Percentiles rank a stretch among this genome's conserved stretches.
Conservation (phyloP, 2,329 filamentous ascomycete genomes). For the Macrophomina phaseolina region DNA sequence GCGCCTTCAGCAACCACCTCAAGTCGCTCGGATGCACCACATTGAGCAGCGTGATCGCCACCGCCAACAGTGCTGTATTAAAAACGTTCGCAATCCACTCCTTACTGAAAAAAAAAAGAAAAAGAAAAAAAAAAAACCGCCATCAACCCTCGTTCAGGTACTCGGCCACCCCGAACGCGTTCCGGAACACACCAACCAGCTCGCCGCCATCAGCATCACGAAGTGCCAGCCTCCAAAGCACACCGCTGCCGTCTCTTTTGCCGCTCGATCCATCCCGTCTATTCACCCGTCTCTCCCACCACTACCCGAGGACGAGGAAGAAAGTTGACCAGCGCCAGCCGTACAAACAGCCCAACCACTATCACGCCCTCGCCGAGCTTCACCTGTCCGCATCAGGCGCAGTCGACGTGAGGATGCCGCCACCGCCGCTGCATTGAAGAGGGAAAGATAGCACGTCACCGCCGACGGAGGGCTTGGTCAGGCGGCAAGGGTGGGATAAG, state of each 20-base stretch:
- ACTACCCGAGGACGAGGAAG: constrained; percentile 46
- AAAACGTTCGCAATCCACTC: constrained; percentile 56
- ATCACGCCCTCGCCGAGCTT: constrained; percentile 50
- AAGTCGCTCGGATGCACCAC: constrained; percentile 44
- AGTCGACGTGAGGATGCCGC: neutral
- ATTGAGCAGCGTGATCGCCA: constrained; percentile 50
- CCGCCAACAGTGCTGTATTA: constrained; percentile 53
- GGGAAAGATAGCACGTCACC: constrained; percentile 51
- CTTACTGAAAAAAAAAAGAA: constrained; percentile 42
- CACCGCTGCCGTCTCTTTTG: neutral
- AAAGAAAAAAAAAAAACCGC: constrained; percentile 29
- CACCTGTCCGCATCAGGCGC: neutral
- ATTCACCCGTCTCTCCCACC: neutral
- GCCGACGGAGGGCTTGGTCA: constrained; percentile 51
- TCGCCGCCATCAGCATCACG: constrained; percentile 50
- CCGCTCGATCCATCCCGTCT: neutral
- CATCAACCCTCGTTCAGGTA: constrained; percentile 52
- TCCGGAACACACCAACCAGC: constrained; percentile 57
- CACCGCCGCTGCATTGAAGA: constrained; percentile 39
- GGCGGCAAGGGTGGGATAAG: constrained; percentile 41
- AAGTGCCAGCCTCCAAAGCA: constrained; percentile 41
- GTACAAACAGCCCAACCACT: constrained; percentile 56
- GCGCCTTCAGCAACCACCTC: neutral
- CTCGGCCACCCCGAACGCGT: constrained; percentile 56
- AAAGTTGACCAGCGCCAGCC: constrained; percentile 57